Evolutionary conservation across 2,329 filamentous ascomycete species (phyloP).

Genomic region (Nemania diffusa): DNA sequence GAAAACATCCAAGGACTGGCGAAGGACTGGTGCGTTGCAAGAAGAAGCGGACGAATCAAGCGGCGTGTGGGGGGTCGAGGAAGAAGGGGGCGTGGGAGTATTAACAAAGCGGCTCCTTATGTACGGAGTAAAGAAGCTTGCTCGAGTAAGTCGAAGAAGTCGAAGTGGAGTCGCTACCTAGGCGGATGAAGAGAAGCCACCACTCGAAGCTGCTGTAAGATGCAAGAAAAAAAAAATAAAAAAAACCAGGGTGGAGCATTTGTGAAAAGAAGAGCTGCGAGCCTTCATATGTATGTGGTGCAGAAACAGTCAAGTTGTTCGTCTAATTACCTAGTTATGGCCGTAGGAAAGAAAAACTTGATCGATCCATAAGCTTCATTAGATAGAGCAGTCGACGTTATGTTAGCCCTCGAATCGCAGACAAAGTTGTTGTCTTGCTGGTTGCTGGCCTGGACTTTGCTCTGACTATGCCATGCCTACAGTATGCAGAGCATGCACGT

Average conservation of each 20-base stretch:
- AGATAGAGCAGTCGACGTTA: too few relatives aligned
- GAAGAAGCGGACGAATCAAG: conserved; percentile 46
- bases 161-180: conserved; percentile 17
- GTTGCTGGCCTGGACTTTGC: neutral
- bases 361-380: neutral
- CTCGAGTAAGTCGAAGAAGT: conserved; percentile 25
- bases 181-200: conserved; percentile 11
- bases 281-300: neutral
- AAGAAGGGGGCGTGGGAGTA: conserved; percentile 43
- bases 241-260: neutral
- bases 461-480: neutral
- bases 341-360: neutral
- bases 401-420: neutral
- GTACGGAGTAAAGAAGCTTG: conserved; percentile 8
- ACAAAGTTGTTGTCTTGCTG: neutral
- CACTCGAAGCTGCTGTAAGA: conserved; percentile 8
- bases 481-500: neutral
- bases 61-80: conserved; percentile 34
- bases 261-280: conserved; percentile 1
- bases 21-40: conserved; percentile 42
- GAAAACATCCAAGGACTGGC: conserved; percentile 44
- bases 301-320: neutral
- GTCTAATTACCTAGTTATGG: neutral
- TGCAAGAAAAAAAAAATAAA: neutral
- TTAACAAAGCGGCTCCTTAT: conserved; percentile 43